Base-by-base conservation (phyloP, 192 early-diverging fungal species). In the Chytriomyces sp. region DNA sequence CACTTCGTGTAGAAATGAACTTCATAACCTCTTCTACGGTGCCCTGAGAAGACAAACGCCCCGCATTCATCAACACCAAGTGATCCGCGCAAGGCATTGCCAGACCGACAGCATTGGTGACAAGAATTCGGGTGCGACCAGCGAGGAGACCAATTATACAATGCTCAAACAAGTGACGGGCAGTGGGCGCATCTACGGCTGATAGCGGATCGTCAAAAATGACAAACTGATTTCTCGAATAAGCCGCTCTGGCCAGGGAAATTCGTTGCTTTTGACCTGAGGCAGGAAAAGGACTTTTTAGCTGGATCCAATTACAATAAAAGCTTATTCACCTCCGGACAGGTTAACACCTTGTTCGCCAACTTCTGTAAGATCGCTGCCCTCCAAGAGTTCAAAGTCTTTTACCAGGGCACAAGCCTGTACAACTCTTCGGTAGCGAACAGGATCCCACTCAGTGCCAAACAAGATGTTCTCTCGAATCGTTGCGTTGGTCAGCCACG, bases 201-300 rank as follows among this genome's bases (percentile, higher is more conserved):
- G 91, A 93, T 8, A 96, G 81, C 6, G 88, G 88, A 70, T 96
- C 93, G 59, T 96, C 94, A 26, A 95, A 72, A 4, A 96, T 59
- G 37, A 93, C 81, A 5, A 90, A 87, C 40, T 86, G 81, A 3
- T 86, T 82, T 3, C 83, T 77, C 2, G 88, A 84, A 64, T 94
- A 96, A 2, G 86, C 88, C 0, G 91, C 92, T 17, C 94, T 85
- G 3, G 92, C 92, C 4, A 81, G 62, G 4, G 79, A 73, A 32
- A 84, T 80, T 6, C 82, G 59, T 33, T 77, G 76, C 65, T 83
- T 83, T 68, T 83, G 82, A 5, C 82, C n/a, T n/a, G n/a, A n/a
- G n/a, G n/a, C n/a, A n/a, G n/a, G n/a, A n/a, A n/a, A n/a, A 75
- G 19, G 76, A 75, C 6, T 64, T n/a, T n/a, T n/a, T n/a, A n/a